These are phyloP conservation scores for Monascus ruber DNA, from an alignment of 2,329 filamentous ascomycete species.

Conservation along the genomic window DNA sequence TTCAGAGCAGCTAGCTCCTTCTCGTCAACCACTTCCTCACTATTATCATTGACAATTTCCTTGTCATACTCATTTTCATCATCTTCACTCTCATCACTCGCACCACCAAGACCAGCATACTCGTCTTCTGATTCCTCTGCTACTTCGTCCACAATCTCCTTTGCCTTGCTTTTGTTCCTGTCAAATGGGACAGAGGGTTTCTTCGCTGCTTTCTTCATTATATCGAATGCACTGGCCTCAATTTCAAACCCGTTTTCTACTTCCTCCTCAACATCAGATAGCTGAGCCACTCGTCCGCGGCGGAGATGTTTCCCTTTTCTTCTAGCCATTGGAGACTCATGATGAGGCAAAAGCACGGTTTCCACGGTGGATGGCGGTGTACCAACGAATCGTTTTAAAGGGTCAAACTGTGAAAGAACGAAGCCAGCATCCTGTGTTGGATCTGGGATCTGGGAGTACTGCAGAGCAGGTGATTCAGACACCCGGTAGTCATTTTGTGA, in stretches of 20 bases:
- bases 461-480: constrained; percentile 30
- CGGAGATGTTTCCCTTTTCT: constrained; percentile 47
- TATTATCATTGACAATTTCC: constrained; percentile 83
- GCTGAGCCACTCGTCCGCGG: constrained; percentile 32
- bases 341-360: constrained; percentile 48
- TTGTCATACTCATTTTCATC: constrained; percentile 66
- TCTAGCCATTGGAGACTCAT: constrained; percentile 54
- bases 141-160: constrained; percentile 79
- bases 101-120: constrained; percentile 86
- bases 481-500: constrained; percentile 22
- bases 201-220: constrained; percentile 56
- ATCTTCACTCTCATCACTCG: constrained; percentile 72
- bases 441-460: constrained; percentile 59
- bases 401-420: constrained; percentile 59
- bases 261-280: constrained; percentile 37
- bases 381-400: constrained; percentile 51
- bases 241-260: constrained; percentile 26
- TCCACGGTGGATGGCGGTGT: constrained; percentile 58
- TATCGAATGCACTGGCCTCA: constrained; percentile 49
- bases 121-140: constrained; percentile 97
- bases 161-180: constrained; percentile 78
- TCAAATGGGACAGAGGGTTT: constrained; percentile 55
- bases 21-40: constrained; percentile 65
- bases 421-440: constrained; percentile 75
- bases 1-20: constrained; percentile 73